phyloP scores from a whole-genome alignment of 2,329 filamentous ascomycete genomes.

The Chrysoporthe cubensis region DNA sequence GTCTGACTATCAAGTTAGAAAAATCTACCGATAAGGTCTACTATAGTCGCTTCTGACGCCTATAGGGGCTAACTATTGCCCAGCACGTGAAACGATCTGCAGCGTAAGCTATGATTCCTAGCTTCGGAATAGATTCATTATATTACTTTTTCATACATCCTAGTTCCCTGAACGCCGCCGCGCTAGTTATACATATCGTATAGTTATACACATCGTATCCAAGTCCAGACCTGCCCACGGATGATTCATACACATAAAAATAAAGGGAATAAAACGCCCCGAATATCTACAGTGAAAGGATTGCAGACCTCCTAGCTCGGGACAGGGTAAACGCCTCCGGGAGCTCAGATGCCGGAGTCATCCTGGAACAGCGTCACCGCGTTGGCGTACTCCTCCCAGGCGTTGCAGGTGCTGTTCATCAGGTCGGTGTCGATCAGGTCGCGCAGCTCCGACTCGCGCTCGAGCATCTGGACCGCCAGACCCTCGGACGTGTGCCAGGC shows the following conservation, averaged over 20 bases:
- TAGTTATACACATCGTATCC: not conserved
- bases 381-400: constrained; percentile 19
- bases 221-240: not conserved
- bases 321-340: not conserved
- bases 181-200: not conserved
- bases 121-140: not conserved
- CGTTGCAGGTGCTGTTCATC: constrained; percentile 20
- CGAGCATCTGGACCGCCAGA: constrained; percentile 42
- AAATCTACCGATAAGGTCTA: no score
- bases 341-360: constrained; percentile 19
- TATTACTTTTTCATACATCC: not conserved
- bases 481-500: constrained; percentile 42
- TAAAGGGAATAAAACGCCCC: not conserved
- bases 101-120: no score
- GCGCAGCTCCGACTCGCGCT: constrained; percentile 32
- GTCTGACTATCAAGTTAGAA: no score
- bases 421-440: constrained; percentile 22
- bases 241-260: not conserved
- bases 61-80: no score
- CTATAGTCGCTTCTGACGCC: no score
- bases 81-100: no score
- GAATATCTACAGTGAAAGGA: not conserved
- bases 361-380: constrained; percentile 2
- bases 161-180: not conserved
- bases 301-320: constrained; percentile 4